Base-by-base conservation (phyloP, 139 green algal genomes). In the Chlorella sp. region DNA sequence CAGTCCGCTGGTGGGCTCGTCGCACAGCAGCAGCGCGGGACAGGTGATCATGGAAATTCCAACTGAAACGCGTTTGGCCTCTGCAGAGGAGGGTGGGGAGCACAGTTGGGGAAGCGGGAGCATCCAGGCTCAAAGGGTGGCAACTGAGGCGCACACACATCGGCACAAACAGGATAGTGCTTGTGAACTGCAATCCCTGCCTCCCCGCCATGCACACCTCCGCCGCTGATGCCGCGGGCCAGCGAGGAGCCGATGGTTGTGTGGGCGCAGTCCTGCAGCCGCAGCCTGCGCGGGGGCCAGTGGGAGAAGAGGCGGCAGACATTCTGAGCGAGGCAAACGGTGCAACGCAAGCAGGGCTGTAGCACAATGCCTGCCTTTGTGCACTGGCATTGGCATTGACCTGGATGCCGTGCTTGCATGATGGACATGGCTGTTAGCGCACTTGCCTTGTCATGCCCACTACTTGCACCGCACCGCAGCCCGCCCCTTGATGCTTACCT, bases 11-110 rank as follows among this genome's bases (percentile, higher is more conserved):
- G 81, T 91, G 6, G 65, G 54, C 54, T 91, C 87, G 41, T 93
- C 93, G 54, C 95, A 64, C 72, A 95, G 95, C 54, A 96, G 85
- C 30, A 95, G 90, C 32, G 85, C 80, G 2, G 94, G 94, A 77
- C 89, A 88, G 56, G 90, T 91, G 83, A 97, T 58, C 30, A 95
- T 85, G 62, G 46, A 24, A 20, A 90, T 48, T 14, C 82, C 86
- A 28, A 90, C 84, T 40, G 67, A 73, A 17, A 73, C 54, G n/a
- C 86, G 74, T 67, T 87, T 87, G 34, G 62, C 62, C 73, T 90
- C 68, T 54, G 44, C 62, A 51, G 30, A 17, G 19, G 32, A 8
- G 1, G 73, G 36, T 20, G 24, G 34, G 46, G 7, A 11, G 46
- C 8, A 7, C 8, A n/a, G n/a, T n/a, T n/a, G n/a, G n/a, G n/a